phyloP scores from a whole-genome alignment of 1,284 basidiomycete species.

The Trametes versicolor region DNA sequence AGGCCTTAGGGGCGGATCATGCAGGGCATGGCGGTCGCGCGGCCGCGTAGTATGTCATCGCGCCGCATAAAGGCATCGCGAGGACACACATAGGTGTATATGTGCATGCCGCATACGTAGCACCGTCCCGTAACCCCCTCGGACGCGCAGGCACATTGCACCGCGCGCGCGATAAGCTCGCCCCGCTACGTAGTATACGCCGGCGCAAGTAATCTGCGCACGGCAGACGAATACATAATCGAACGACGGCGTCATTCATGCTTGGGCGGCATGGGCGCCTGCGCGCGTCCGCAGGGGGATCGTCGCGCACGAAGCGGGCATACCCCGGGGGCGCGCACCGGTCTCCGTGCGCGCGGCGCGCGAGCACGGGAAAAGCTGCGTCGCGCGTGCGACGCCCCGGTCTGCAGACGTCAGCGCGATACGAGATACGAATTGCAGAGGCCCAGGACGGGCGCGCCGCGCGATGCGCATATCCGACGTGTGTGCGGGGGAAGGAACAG shows the following conservation, averaged over 20 bases:
- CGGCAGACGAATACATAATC: neutral
- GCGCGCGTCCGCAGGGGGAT: slow-evolving; percentile 18
- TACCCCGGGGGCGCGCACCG: slow-evolving; percentile 15
- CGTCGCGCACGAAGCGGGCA: slow-evolving; percentile 13
- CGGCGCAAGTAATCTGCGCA: too few relatives aligned
- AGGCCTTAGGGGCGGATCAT: neutral
- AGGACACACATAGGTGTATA: neutral
- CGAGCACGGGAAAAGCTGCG: neutral
- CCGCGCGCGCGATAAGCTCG: neutral
- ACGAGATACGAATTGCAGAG: neutral
- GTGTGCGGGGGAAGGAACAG: slow-evolving; percentile 2
- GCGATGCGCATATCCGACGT: neutral
- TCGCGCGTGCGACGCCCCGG: neutral
- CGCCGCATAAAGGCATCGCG: slow-evolving; percentile 4
- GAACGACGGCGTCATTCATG: slow-evolving; percentile 1
- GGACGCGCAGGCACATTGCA: neutral
- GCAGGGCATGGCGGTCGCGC: neutral
- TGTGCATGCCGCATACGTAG: neutral
- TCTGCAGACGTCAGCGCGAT: slow-evolving; percentile 6
- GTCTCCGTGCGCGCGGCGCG: neutral
- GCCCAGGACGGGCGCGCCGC: neutral
- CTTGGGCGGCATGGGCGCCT: neutral
- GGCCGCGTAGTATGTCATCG: neutral
- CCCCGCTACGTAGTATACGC: neutral
- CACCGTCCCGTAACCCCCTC: neutral